Conservation (phyloP, 345 rosid species). For the Gossypium longicalyx region DNA sequence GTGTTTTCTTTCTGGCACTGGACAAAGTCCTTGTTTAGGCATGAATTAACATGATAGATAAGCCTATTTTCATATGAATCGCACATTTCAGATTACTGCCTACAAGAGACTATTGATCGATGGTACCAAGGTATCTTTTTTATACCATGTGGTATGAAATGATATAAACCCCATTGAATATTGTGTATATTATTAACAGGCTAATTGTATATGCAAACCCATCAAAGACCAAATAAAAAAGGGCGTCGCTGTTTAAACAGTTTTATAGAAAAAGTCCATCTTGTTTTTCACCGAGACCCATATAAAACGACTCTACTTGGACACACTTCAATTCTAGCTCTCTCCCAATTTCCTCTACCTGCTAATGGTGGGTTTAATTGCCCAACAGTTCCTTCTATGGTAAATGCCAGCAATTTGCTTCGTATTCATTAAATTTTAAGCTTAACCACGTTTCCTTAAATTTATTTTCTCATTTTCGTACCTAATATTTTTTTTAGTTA, state of each 20-base stretch:
- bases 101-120: no score
- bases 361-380: no score
- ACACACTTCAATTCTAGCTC: neutral
- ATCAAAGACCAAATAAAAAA: neutral
- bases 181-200: neutral
- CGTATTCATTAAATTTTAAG: neutral
- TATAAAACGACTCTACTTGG: neutral
- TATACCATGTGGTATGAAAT: no score
- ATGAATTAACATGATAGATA: neutral
- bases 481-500: no score
- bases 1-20: neutral
- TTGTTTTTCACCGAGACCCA: neutral
- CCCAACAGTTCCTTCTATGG: no score
- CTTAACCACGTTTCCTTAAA: neutral
- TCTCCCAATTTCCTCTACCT: no score
- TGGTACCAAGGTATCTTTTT: no score
- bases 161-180: neutral
- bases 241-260: neutral
- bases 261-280: neutral
- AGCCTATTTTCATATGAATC: no score
- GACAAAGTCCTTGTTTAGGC: neutral
- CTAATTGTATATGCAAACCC: neutral
- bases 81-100: no score
- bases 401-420: no score
- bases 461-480: no score